Conservation (phyloP, 306 rosid species). For the peach (Prunus persica) region DNA sequence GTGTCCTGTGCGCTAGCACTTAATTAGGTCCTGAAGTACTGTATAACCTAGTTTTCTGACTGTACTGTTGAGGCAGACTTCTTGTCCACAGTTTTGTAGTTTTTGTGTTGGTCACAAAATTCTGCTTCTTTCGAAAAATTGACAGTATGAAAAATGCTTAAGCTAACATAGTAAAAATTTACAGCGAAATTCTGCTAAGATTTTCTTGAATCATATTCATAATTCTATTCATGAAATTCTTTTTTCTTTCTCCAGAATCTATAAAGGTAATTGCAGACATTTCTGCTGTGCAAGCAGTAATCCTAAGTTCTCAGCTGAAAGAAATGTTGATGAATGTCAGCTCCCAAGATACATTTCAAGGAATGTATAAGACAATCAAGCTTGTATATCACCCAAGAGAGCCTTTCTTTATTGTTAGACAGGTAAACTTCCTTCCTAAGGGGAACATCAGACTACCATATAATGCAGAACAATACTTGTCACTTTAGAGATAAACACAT, state of each 20-base stretch:
- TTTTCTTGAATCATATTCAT: not conserved
- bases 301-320: constrained; percentile 73
- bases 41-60: not conserved
- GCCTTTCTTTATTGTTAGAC: constrained; percentile 79
- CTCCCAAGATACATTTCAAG: constrained; percentile 45
- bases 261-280: constrained; percentile 55
- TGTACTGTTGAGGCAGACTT: not conserved
- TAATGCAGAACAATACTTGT: no score
- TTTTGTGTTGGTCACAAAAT: not conserved
- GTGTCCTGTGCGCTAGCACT: not conserved
- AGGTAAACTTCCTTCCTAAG: constrained; percentile 44
- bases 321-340: constrained; percentile 63
- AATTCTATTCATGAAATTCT: constrained; percentile 14
- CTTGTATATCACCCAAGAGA: constrained; percentile 78
- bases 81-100: no score
- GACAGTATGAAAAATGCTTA: not conserved
- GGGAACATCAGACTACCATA: not conserved
- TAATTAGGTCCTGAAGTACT: not conserved
- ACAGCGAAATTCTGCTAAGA: not conserved
- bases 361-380: constrained; percentile 71
- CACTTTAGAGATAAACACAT: no score
- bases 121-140: not conserved
- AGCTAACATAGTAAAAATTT: not conserved
- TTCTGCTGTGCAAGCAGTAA: constrained; percentile 63
- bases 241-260: constrained; percentile 51